A percentile compares a stretch with the other conserved stretches of the same genome.
phyloP scores from a whole-genome alignment of 345 rosid species.

The Euclidium syriacum region DNA sequence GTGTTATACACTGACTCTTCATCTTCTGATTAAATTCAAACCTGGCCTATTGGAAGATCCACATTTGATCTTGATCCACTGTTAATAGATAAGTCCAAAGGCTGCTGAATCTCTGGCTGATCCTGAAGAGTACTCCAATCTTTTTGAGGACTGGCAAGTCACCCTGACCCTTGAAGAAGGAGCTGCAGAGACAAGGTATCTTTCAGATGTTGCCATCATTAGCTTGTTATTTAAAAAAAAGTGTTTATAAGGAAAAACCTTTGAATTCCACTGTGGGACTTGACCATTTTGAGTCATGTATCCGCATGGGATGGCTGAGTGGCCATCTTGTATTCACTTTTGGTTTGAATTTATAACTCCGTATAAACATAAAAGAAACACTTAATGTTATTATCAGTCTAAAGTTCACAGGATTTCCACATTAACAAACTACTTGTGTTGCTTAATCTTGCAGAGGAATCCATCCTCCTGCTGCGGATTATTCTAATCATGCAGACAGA shows the following conservation, averaged over 20 bases:
- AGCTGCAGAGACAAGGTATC: conserved; percentile 70
- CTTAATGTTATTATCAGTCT: not conserved
- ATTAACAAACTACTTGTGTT: not conserved
- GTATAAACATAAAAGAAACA: not conserved
- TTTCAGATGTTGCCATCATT: not conserved
- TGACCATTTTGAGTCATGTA: not conserved
- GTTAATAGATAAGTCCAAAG: conserved; percentile 72
- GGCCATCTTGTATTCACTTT: not conserved
- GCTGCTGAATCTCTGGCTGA: conserved; percentile 99
- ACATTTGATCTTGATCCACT: conserved; percentile 2
- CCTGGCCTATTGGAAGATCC: conserved; percentile 4
- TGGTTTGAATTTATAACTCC: not conserved
- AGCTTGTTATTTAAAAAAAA: not conserved
- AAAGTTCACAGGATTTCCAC: not conserved
- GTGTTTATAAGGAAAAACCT: not conserved
- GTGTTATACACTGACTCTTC: not conserved
- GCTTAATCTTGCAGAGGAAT: conserved; percentile 46
- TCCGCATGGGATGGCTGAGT: not conserved
- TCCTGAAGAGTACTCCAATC: conserved; percentile 90
- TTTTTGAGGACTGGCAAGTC: conserved; percentile 95
- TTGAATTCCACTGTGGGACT: not conserved
- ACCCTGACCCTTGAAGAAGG: conserved; percentile 72
- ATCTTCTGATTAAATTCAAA: not conserved
- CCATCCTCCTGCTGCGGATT: conserved; percentile 65
- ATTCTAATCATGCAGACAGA: conserved; percentile 53